A percentile compares a stretch with the other conserved stretches of the same genome.
These are phyloP conservation scores for Aspergillus sp. DNA, from an alignment of 2,329 filamentous ascomycete species.

Conservation along the genomic window DNA sequence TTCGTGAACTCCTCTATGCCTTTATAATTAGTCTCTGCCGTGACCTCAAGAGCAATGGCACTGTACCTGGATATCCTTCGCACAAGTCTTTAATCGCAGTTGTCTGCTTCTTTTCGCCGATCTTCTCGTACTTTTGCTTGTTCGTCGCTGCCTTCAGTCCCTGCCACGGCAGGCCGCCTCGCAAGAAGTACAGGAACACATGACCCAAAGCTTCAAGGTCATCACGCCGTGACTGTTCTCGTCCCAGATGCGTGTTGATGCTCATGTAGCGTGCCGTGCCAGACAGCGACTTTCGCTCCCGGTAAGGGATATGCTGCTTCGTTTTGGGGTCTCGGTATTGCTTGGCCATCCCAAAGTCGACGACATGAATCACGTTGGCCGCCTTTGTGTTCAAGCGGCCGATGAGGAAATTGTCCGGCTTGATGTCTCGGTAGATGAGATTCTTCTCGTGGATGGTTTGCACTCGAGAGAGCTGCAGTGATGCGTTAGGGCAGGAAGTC, in stretches of 20 bases:
- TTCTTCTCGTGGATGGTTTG: constrained; percentile 98
- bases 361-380: constrained; percentile 96
- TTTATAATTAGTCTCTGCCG: constrained; percentile 21
- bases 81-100: constrained; percentile 95
- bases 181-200: constrained; percentile 61
- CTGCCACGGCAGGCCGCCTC: constrained; percentile 59
- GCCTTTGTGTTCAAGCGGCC: constrained; percentile 83
- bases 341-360: constrained; percentile 99
- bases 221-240: constrained; percentile 91
- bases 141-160: constrained; percentile 60
- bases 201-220: constrained; percentile 78
- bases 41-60: not conserved
- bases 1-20: constrained; percentile 81
- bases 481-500: not conserved
- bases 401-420: constrained; percentile 98
- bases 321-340: constrained; percentile 98
- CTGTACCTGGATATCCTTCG: constrained; percentile 73
- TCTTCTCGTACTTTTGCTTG: constrained; percentile 99
- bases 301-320: constrained; percentile 96
- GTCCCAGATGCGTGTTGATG: constrained; percentile 96
- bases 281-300: constrained; percentile 91
- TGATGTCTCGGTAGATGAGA: constrained; percentile 97
- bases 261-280: constrained; percentile 98
- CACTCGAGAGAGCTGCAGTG: constrained; percentile 67
- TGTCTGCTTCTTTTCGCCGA: constrained; percentile 99